A percentile compares a stretch with the other conserved stretches of the same genome.
phyloP scores from a whole-genome alignment of 2,329 filamentous ascomycete species.

The Coleophoma crateriformis region DNA sequence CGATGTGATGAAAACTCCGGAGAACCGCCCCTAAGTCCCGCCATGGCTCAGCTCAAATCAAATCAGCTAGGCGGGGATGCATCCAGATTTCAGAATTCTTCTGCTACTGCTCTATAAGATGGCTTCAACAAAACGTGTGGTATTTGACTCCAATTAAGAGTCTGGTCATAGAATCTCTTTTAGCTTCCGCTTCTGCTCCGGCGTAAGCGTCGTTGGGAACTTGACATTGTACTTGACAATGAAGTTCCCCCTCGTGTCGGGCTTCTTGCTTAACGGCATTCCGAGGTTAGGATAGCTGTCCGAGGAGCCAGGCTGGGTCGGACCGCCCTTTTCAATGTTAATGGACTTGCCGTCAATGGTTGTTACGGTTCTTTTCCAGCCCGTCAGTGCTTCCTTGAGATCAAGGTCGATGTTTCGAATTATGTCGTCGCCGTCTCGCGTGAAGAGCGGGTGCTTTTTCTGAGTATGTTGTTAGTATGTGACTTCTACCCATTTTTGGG shows the following conservation, averaged over 20 bases:
- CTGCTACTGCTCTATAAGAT: no score
- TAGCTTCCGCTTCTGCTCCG: conserved; percentile 73
- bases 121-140: no score
- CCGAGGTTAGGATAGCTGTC: conserved; percentile 81
- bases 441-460: conserved; percentile 84
- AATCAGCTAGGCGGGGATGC: no score
- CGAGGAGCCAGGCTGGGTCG: conserved; percentile 77
- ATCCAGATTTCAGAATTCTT: no score
- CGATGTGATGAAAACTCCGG: no score
- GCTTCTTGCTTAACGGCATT: conserved; percentile 93
- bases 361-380: conserved; percentile 85
- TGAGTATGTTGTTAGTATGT: conserved; percentile 40
- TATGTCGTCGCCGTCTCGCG: conserved; percentile 83
- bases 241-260: conserved; percentile 77
- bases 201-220: conserved; percentile 75
- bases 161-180: conserved; percentile 63
- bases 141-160: neutral
- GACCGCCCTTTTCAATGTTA: conserved; percentile 71
- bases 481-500: neutral
- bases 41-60: no score
- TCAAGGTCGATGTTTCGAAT: conserved; percentile 72
- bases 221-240: conserved; percentile 88
- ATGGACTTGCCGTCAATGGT: conserved; percentile 92
- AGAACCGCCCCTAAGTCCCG: no score
- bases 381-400: conserved; percentile 90